A percentile compares a stretch with the other conserved stretches of the same genome.
Conservation (phyloP, 2,329 filamentous ascomycete genomes). For the Cyphellophora europaea region DNA sequence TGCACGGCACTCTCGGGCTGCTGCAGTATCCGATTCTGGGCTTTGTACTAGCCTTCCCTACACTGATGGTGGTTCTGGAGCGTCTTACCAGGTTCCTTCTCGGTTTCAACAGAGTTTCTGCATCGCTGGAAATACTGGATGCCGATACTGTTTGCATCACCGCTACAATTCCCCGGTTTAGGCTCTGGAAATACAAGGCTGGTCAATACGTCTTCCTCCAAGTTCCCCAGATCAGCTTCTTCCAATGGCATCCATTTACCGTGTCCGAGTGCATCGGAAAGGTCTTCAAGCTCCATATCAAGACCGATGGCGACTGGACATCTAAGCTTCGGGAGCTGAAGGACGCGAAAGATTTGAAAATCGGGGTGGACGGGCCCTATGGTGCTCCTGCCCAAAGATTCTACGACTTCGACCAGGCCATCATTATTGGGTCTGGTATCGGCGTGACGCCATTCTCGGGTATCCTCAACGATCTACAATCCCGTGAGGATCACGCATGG, state of each 20-base stretch:
- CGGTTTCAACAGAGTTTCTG: constrained; percentile 41
- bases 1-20: constrained; percentile 38
- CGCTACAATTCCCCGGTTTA: constrained; percentile 35
- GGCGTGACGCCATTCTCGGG: constrained; percentile 51
- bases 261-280: constrained; percentile 46
- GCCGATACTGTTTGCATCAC: constrained; percentile 44
- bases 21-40: constrained; percentile 49
- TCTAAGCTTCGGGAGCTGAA: constrained; percentile 33
- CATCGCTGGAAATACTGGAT: constrained; percentile 41
- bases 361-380: constrained; percentile 49
- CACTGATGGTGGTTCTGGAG: constrained; percentile 42
- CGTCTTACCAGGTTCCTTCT: constrained; percentile 35
- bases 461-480: constrained; percentile 46
- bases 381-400: constrained; percentile 51
- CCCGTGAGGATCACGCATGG: constrained; percentile 9
- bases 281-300: constrained; percentile 48
- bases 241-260: constrained; percentile 53
- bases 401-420: constrained; percentile 47
- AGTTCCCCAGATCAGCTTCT: constrained; percentile 42
- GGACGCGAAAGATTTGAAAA: constrained; percentile 34
- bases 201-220: constrained; percentile 51
- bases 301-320: constrained; percentile 51
- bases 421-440: constrained; percentile 49
- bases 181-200: constrained; percentile 46
- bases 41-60: constrained; percentile 47